Conservation (phyloP, 2,329 filamentous ascomycete genomes). For the Thielaviopsis musarum region DNA sequence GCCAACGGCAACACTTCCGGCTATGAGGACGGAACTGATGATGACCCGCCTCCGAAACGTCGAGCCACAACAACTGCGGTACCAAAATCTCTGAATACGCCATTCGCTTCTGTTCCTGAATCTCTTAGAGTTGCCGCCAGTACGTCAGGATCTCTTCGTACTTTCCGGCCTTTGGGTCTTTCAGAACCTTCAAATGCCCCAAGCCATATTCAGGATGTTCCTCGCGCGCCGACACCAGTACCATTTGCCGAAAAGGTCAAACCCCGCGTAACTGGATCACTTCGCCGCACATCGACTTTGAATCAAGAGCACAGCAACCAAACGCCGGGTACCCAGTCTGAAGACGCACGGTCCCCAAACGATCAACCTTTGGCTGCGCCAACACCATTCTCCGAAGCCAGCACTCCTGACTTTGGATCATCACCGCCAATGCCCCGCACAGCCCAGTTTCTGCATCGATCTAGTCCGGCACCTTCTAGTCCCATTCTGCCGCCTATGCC, state of each 20-base stretch:
- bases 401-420: constrained; percentile 70
- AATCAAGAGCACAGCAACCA: constrained; percentile 28
- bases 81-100: constrained; percentile 52
- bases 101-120: constrained; percentile 57
- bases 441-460: constrained; percentile 31
- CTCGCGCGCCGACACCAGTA: constrained; percentile 61
- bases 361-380: constrained; percentile 30
- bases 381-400: constrained; percentile 41
- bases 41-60: constrained; percentile 41
- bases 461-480: constrained; percentile 59
- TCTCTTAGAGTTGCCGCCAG: constrained; percentile 82
- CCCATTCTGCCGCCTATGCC: constrained; percentile 53
- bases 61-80: constrained; percentile 62
- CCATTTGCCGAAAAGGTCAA: constrained; percentile 24
- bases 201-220: constrained; percentile 51
- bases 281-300: constrained; percentile 45
- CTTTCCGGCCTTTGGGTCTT: constrained; percentile 55
- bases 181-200: constrained; percentile 25
- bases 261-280: constrained; percentile 18
- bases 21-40: constrained; percentile 50
- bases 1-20: constrained; percentile 53
- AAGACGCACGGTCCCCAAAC: constrained; percentile 38
- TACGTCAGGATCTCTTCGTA: constrained; percentile 72
- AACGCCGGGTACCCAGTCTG: constrained; percentile 25
- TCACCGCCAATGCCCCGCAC: constrained; percentile 68